Conservation (phyloP, 352 stramenopile genomes). For the Globisporangium emineosum region DNA sequence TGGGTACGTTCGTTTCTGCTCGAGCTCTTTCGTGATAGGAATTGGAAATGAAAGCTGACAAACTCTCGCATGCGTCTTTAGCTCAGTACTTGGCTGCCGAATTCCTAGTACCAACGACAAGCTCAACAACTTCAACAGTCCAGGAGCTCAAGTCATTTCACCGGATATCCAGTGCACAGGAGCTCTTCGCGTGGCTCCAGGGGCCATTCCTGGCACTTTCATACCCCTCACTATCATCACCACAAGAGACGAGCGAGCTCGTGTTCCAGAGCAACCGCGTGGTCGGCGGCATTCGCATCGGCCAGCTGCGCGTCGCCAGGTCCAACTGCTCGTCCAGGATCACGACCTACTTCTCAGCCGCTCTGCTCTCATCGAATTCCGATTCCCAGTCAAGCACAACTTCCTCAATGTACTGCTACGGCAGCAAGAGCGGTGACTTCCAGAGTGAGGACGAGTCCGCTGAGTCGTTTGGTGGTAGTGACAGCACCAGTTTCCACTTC, state of each 20-base stretch:
- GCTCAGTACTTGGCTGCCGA: conserved; percentile 17
- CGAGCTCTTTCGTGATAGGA: not conserved
- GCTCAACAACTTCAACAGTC: not conserved
- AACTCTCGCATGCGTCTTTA: not conserved
- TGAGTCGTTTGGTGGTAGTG: conserved; percentile 17
- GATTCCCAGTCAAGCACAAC: not conserved
- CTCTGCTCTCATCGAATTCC: not conserved
- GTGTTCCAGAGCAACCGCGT: conserved; percentile 29
- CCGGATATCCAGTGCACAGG: conserved; percentile 17
- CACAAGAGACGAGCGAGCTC: not conserved
- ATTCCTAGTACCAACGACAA: conserved; percentile 6
- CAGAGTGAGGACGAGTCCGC: conserved; percentile 18
- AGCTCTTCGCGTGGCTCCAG: conserved; percentile 32
- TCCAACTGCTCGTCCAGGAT: conserved; percentile 34
- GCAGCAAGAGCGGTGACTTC: conserved; percentile 21
- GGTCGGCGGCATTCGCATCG: conserved; percentile 44
- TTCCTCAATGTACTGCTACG: conserved; percentile 25
- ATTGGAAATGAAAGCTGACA: not conserved
- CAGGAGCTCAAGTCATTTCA: conserved; percentile 17
- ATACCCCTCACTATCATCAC: conserved; percentile 12
- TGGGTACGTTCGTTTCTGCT: conserved; percentile 20
- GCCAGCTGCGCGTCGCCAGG: conserved; percentile 35
- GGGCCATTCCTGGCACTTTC: conserved; percentile 27
- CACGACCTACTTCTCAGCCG: conserved; percentile 24
- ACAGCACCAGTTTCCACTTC: conserved; percentile 24